Percentiles rank a stretch among this genome's conserved stretches.
phyloP scores from a whole-genome alignment of 2,329 filamentous ascomycete genomes.

The Diplocarpon mali region DNA sequence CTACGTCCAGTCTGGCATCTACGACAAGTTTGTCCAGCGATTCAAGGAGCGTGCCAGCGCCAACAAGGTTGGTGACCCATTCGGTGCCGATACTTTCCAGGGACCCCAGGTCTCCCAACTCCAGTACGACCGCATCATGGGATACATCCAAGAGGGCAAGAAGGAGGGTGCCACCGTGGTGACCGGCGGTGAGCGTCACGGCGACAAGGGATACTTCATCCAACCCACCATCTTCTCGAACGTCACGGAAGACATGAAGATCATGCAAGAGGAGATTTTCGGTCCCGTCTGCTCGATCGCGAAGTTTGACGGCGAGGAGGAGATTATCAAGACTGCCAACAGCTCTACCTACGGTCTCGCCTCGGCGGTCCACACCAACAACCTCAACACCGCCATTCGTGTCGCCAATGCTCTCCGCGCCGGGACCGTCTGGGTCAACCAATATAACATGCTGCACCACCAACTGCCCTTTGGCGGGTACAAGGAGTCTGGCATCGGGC shows the following conservation, averaged over 20 bases:
- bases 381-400: constrained; percentile 57
- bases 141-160: constrained; percentile 53
- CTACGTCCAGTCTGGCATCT: constrained; percentile 59
- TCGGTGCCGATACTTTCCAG: constrained; percentile 55
- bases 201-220: constrained; percentile 60
- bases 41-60: constrained; percentile 53
- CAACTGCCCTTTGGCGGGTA: constrained; percentile 60
- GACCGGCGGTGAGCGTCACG: constrained; percentile 54
- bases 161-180: constrained; percentile 52
- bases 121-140: constrained; percentile 62
- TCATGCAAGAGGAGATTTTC: constrained; percentile 66
- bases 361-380: constrained; percentile 55
- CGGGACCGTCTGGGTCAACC: constrained; percentile 33
- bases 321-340: constrained; percentile 53
- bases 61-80: constrained; percentile 60
- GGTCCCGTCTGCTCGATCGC: constrained; percentile 60
- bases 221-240: constrained; percentile 64
- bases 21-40: constrained; percentile 55
- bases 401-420: constrained; percentile 53
- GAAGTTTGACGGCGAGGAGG: constrained; percentile 60
- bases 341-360: constrained; percentile 56
- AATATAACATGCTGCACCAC: constrained; percentile 60
- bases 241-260: constrained; percentile 62
- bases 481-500: constrained; percentile 69
- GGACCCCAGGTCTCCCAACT: constrained; percentile 59